A percentile compares a stretch with the other conserved stretches of the same genome.
phyloP scores from a whole-genome alignment of 768 basidiomycete species.

The Boletus coccyginus region DNA sequence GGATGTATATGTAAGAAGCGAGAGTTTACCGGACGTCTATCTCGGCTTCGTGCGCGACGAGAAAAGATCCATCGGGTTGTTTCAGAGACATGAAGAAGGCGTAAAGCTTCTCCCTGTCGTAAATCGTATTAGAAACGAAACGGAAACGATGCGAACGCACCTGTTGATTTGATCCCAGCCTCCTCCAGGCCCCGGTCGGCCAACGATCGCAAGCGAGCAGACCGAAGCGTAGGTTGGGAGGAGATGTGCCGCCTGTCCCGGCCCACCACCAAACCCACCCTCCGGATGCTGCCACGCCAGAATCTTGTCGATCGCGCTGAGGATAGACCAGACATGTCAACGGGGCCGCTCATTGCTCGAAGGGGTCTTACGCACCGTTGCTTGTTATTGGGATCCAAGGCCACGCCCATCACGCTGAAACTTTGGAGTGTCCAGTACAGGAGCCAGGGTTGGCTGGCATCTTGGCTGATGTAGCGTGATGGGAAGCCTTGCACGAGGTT shows the following conservation, averaged over 20 bases:
- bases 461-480: constrained; percentile 73
- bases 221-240: constrained; percentile 89
- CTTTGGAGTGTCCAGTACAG: constrained; percentile 91
- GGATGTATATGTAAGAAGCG: background rate
- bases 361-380: constrained; percentile 49
- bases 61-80: constrained; percentile 89
- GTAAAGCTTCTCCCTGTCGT: constrained; percentile 63
- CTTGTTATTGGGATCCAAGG: constrained; percentile 72
- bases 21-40: constrained; percentile 81
- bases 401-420: constrained; percentile 76
- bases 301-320: constrained; percentile 77
- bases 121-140: background rate
- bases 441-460: constrained; percentile 95
- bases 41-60: constrained; percentile 84
- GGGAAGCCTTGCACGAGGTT: constrained; percentile 81
- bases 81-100: constrained; percentile 90
- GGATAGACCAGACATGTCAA: background rate
- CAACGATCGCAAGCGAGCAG: constrained; percentile 79
- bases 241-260: constrained; percentile 83
- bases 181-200: constrained; percentile 64
- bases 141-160: constrained; percentile 34
- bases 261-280: constrained; percentile 92
- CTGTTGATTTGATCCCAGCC: constrained; percentile 89
- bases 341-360: background rate
- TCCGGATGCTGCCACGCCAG: constrained; percentile 78